A percentile compares a stretch with the other conserved stretches of the same genome.
Conservation (phyloP, 805 yeast species). For the Yarrowia sp. region DNA sequence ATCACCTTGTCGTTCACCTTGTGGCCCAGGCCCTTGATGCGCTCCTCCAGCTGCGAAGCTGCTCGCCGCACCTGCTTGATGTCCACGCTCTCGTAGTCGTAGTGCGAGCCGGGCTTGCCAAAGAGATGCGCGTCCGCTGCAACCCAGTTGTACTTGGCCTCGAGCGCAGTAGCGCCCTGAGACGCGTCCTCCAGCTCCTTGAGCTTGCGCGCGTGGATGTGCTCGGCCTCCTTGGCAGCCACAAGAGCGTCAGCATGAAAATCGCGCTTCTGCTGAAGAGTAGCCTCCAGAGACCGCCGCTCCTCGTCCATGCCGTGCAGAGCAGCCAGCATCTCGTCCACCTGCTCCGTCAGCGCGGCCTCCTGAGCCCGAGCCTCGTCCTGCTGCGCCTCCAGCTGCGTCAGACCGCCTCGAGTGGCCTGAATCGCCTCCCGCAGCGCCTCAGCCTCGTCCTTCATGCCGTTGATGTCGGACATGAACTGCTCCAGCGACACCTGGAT, state of each 20-base stretch:
- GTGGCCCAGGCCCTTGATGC: constrained; percentile 67
- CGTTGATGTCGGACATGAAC: constrained; percentile 52
- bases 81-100: constrained; percentile 34
- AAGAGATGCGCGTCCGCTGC: constrained; percentile 53
- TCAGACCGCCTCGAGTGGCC: constrained; percentile 38
- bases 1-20: constrained; percentile 82
- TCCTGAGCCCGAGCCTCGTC: constrained; percentile 36
- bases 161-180: constrained; percentile 37
- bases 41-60: constrained; percentile 53
- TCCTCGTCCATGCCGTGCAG: constrained; percentile 75
- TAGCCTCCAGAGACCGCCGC: constrained; percentile 49
- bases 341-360: constrained; percentile 34
- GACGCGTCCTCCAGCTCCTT: constrained; percentile 33
- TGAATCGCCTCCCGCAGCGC: constrained; percentile 41
- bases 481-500: constrained; percentile 73
- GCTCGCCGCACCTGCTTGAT: constrained; percentile 62
- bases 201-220: constrained; percentile 36
- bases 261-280: constrained; percentile 32
- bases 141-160: constrained; percentile 68
- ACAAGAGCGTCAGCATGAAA: constrained; percentile 29
- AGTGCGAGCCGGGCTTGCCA: constrained; percentile 39
- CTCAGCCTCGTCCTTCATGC: constrained; percentile 45
- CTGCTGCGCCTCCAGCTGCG: constrained; percentile 38
- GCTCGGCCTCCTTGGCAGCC: constrained; percentile 33
- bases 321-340: constrained; percentile 55